Conservation (phyloP, 169 alveolate species). For the Plasmodium cynomolgi region DNA sequence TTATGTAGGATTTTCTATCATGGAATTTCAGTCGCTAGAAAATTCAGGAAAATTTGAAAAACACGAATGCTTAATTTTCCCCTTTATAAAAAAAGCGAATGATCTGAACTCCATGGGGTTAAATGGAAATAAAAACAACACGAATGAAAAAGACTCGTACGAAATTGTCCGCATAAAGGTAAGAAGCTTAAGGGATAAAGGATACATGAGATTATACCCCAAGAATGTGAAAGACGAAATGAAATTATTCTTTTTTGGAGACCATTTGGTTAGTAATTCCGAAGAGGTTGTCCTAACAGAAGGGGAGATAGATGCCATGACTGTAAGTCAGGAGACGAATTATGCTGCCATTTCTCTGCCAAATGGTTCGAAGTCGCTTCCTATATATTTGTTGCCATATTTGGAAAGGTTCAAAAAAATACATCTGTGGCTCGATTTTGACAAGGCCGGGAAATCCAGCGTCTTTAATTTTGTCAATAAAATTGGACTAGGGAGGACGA, state of each 20-base stretch:
- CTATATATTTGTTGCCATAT: conserved; percentile 91
- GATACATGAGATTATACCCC: conserved; percentile 90
- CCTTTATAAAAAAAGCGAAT: conserved; percentile 35
- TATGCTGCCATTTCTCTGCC: conserved; percentile 94
- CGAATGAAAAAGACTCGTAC: conserved; percentile 30
- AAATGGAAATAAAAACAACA: neutral
- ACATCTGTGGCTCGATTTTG: conserved; percentile 95
- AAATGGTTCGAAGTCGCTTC: conserved; percentile 94
- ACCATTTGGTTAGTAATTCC: conserved; percentile 82
- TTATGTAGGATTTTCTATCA: conserved; percentile 88
- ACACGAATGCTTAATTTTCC: conserved; percentile 70
- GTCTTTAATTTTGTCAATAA: conserved; percentile 93
- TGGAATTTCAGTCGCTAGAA: conserved; percentile 69
- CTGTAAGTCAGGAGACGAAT: conserved; percentile 92
- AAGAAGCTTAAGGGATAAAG: conserved; percentile 87
- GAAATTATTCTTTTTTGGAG: conserved; percentile 88
- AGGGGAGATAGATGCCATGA: conserved; percentile 98
- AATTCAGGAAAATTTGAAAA: conserved; percentile 69
- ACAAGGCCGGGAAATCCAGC: conserved; percentile 93
- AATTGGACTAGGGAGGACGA: conserved; percentile 92
- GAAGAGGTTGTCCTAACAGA: conserved; percentile 92
- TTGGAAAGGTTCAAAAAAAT: conserved; percentile 91
- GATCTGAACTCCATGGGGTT: neutral
- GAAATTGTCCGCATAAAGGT: conserved; percentile 80
- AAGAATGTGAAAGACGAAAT: conserved; percentile 92